Conservation (phyloP, 1,284 basidiomycete genomes). For the Moesziomyces globuligerus region DNA sequence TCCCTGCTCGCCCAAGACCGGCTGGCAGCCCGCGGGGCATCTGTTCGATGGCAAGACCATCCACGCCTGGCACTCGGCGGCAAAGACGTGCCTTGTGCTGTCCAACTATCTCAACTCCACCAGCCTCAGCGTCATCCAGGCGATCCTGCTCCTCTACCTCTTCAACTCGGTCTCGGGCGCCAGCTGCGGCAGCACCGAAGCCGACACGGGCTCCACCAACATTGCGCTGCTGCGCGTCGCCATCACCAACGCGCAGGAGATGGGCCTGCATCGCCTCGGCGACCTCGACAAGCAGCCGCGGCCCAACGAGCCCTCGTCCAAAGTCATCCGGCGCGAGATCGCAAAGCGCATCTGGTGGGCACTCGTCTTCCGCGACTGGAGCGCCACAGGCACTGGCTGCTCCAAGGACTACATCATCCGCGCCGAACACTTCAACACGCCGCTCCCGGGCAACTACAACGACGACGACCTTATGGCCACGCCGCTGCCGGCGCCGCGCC, state of each 20-base stretch:
- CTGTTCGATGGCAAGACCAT: slow-evolving; percentile 60
- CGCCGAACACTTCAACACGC: slow-evolving; percentile 62
- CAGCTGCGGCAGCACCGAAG: slow-evolving; percentile 29
- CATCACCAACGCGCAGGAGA: slow-evolving; percentile 62
- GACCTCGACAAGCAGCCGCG: slow-evolving; percentile 52
- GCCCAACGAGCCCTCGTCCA: slow-evolving; percentile 43
- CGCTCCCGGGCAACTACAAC: slow-evolving; percentile 63
- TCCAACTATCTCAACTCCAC: slow-evolving; percentile 54
- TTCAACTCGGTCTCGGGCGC: slow-evolving; percentile 35
- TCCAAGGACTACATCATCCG: slow-evolving; percentile 53
- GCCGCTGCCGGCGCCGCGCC: slow-evolving; percentile 47
- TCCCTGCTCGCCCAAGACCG: slow-evolving; percentile 50
- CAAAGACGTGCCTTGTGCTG: slow-evolving; percentile 56
- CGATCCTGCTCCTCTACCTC: slow-evolving; percentile 53
- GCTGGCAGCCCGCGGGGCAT: slow-evolving; percentile 40
- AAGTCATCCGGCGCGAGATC: slow-evolving; percentile 56
- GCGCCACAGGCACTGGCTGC: slow-evolving; percentile 34
- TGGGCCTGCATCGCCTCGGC: slow-evolving; percentile 62
- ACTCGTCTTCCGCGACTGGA: slow-evolving; percentile 61
- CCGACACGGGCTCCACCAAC: slow-evolving; percentile 30
- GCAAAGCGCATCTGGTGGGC: slow-evolving; percentile 64
- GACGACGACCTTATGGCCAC: slow-evolving; percentile 55
- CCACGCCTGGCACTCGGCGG: slow-evolving; percentile 59
- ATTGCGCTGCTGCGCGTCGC: slow-evolving; percentile 51
- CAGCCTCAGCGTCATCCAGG: slow-evolving; percentile 57